Percentiles rank a stretch among this genome's conserved stretches.
Evolutionary conservation across 176 grass and related monocot species (phyloP).

Genomic region (Cenchrus americanus): DNA sequence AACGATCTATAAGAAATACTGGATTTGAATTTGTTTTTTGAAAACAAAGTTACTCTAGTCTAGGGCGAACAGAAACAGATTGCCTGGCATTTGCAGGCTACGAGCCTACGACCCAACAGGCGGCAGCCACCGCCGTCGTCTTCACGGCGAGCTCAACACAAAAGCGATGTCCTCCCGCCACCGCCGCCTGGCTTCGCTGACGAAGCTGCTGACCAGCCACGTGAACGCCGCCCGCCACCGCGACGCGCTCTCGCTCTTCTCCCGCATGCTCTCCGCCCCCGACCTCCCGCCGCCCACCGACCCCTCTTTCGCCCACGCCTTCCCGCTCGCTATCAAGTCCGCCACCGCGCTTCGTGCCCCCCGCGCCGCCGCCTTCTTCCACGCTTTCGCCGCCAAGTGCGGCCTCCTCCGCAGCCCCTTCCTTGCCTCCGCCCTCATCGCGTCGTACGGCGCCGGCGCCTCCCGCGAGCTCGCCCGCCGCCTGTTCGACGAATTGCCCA

Average conservation of each 20-base stretch:
- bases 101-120: not conserved
- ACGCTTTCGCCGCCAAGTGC: slow-evolving; percentile 51
- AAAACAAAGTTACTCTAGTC: not conserved
- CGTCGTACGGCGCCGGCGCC: slow-evolving; percentile 45
- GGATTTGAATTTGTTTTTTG: not conserved
- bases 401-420: slow-evolving; percentile 47
- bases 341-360: slow-evolving; percentile 51
- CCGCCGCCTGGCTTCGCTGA: slow-evolving; percentile 54
- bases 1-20: not conserved
- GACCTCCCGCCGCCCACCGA: slow-evolving; percentile 55
- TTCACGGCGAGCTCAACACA: not conserved
- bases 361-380: slow-evolving; percentile 35
- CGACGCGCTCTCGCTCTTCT: slow-evolving; percentile 63
- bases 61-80: not conserved
- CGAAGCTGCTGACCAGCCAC: slow-evolving; percentile 52
- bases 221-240: slow-evolving; percentile 58
- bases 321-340: slow-evolving; percentile 75
- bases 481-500: slow-evolving; percentile 77
- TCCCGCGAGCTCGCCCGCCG: slow-evolving; percentile 35
- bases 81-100: not conserved
- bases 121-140: not conserved
- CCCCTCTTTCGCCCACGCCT: slow-evolving; percentile 57
- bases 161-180: slow-evolving; percentile 43
- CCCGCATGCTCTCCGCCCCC: slow-evolving; percentile 53
- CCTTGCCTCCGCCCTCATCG: slow-evolving; percentile 60